Conservation (phyloP, 2,329 filamentous ascomycete genomes). For the Teratosphaeria pseudoeucalypti region DNA sequence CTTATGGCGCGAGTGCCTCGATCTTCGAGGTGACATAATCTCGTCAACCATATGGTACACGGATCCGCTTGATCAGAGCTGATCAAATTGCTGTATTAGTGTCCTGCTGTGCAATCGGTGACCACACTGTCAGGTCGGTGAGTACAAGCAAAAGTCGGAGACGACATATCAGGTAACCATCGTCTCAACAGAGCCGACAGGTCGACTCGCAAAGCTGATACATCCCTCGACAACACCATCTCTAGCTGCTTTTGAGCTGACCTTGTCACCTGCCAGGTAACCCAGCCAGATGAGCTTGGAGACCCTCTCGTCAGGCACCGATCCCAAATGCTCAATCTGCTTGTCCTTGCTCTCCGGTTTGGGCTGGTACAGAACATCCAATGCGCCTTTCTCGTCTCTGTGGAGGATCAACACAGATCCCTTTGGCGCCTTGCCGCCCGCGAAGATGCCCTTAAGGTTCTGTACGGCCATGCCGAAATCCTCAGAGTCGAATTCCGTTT, state of each 20-base stretch:
- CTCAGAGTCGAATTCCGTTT: slow-evolving; percentile 55
- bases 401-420: slow-evolving; percentile 64
- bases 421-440: slow-evolving; percentile 67
- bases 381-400: slow-evolving; percentile 53
- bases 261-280: slow-evolving; percentile 76
- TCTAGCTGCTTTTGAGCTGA: slow-evolving; percentile 74
- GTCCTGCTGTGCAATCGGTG: background rate
- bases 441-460: slow-evolving; percentile 73
- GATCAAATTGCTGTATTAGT: background rate
- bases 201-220: slow-evolving; percentile 77
- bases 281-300: slow-evolving; percentile 77
- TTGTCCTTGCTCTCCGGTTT: slow-evolving; percentile 25
- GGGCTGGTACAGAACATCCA: slow-evolving; percentile 58
- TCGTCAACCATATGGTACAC: background rate
- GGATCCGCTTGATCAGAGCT: background rate
- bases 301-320: slow-evolving; percentile 67
- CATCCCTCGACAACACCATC: slow-evolving; percentile 77
- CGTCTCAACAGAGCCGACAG: slow-evolving; percentile 74
- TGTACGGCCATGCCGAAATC: slow-evolving; percentile 64
- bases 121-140: background rate
- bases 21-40: background rate
- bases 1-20: background rate
- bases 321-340: slow-evolving; percentile 51
- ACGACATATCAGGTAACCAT: slow-evolving; percentile 44
- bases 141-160: background rate